phyloP scores from a whole-genome alignment of 139 green algal species.

The Zygnema circumcarinatum region DNA sequence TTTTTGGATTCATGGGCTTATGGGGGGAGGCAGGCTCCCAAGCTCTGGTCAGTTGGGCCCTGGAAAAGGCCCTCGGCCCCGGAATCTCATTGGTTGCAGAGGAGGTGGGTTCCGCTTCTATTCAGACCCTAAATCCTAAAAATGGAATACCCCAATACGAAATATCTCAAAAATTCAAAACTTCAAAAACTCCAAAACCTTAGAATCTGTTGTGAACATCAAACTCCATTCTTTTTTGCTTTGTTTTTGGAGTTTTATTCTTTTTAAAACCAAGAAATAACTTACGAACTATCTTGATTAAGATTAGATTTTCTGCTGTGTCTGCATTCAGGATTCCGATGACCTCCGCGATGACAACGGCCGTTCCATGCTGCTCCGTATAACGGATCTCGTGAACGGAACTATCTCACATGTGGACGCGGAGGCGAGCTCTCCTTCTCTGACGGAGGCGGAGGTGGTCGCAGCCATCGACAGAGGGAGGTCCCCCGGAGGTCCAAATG shows the following conservation, averaged over 20 bases:
- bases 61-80: conserved; percentile 68
- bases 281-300: no score
- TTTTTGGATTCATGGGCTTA: no score
- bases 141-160: neutral
- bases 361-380: conserved; percentile 75
- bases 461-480: conserved; percentile 62
- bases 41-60: conserved; percentile 85
- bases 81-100: conserved; percentile 85
- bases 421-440: neutral
- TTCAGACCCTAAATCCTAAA: neutral
- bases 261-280: no score
- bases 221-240: no score
- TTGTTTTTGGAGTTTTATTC: no score
- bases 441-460: conserved; percentile 50
- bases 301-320: no score
- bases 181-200: neutral
- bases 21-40: conserved; percentile 76
- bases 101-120: conserved; percentile 68
- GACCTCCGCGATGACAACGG: conserved; percentile 60
- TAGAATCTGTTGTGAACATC: neutral
- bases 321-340: conserved; percentile 42
- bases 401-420: conserved; percentile 47
- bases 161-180: neutral
- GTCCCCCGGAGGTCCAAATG: conserved; percentile 47
- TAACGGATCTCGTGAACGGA: conserved; percentile 88